A percentile compares a stretch with the other conserved stretches of the same genome.
phyloP scores from a whole-genome alignment of 495 filamentous ascomycete species.

The Neurospora sp. region DNA sequence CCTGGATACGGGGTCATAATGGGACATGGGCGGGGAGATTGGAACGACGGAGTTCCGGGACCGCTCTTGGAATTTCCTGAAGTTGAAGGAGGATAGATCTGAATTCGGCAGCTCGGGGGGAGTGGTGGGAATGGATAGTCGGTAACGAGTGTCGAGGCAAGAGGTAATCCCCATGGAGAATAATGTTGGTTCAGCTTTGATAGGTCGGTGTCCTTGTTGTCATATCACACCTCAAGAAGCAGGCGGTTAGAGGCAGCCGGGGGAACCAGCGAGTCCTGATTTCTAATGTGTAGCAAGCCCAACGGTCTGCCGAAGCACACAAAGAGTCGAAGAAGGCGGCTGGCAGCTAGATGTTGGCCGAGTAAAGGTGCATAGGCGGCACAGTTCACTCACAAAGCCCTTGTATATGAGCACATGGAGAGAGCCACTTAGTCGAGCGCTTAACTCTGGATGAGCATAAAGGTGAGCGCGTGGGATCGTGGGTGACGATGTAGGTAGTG shows the following conservation, averaged over 20 bases:
- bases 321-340: constrained; percentile 11
- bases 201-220: constrained; percentile 10
- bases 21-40: constrained; percentile 41
- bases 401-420: not conserved
- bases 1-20: constrained; percentile 36
- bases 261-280: not conserved
- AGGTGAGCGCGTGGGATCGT: not conserved
- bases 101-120: constrained; percentile 35
- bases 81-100: constrained; percentile 27
- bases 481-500: not conserved
- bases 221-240: constrained; percentile 9
- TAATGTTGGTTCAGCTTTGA: constrained; percentile 7
- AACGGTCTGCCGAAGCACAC: constrained; percentile 7
- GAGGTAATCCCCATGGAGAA: constrained; percentile 41
- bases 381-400: constrained; percentile 16
- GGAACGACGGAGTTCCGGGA: constrained; percentile 25
- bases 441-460: not conserved
- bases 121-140: constrained; percentile 31
- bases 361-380: constrained; percentile 25
- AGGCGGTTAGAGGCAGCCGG: not conserved
- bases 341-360: constrained; percentile 25
- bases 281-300: not conserved
- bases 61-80: constrained; percentile 29
- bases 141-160: constrained; percentile 34
- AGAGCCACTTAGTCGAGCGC: not conserved